Evolutionary conservation across 2,329 filamentous ascomycete species (phyloP).

Genomic region (Aplosporella prunicola): DNA sequence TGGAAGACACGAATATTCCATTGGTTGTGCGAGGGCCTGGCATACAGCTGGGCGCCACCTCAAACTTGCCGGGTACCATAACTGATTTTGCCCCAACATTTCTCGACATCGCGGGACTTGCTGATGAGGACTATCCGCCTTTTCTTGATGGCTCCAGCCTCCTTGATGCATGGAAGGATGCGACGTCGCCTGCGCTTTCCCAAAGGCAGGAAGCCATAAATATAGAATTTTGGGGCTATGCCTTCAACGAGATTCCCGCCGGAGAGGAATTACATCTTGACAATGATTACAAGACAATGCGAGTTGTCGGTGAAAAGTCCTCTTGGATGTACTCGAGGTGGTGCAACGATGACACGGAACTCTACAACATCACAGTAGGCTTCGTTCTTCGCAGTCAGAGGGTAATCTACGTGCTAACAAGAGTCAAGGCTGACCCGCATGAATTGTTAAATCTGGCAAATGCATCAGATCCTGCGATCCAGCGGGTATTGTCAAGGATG

Average conservation of each 20-base stretch:
- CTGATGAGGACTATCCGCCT: slow-evolving; percentile 13
- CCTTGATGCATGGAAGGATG: slow-evolving; percentile 21
- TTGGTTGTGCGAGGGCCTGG: slow-evolving; percentile 22
- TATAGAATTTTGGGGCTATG: slow-evolving; percentile 11
- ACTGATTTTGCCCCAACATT: slow-evolving; percentile 23
- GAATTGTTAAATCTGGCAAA: too few relatives aligned
- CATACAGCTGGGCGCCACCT: slow-evolving; percentile 14
- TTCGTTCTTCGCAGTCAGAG: too few relatives aligned
- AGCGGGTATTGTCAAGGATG: background rate
- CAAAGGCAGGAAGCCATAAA: slow-evolving; percentile 10
- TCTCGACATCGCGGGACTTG: slow-evolving; percentile 19
- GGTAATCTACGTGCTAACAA: too few relatives aligned
- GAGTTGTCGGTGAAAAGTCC: slow-evolving; percentile 17
- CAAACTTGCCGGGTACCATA: slow-evolving; percentile 17
- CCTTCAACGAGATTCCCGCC: background rate
- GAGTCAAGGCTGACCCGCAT: background rate
- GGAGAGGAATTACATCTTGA: slow-evolving; percentile 14
- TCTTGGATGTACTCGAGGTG: slow-evolving; percentile 20
- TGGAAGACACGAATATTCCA: slow-evolving; percentile 25
- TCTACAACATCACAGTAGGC: slow-evolving; percentile 22
- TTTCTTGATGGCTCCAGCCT: slow-evolving; percentile 25
- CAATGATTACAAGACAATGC: slow-evolving; percentile 13
- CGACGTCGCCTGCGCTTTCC: slow-evolving; percentile 6
- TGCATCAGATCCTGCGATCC: background rate
- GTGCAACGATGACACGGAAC: slow-evolving; percentile 24